These are phyloP conservation scores for Trypanosoma platydactyli DNA, from an alignment of 208 protist species.

Conservation along the genomic window DNA sequence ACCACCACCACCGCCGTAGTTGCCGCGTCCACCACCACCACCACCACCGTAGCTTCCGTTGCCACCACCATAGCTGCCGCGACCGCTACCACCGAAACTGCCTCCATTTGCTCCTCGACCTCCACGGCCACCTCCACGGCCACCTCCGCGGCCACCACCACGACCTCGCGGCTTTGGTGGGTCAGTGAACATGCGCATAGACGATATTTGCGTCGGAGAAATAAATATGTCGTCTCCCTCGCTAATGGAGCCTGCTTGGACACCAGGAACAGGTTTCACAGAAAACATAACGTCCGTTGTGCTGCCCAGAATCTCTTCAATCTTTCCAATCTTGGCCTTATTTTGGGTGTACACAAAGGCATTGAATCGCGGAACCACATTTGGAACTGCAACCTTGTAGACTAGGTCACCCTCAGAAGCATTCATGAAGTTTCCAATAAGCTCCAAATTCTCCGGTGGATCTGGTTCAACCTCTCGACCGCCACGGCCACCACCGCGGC, in stretches of 20 bases:
- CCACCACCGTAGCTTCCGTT: slow-evolving; percentile 36
- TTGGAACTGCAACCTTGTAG: slow-evolving; percentile 67
- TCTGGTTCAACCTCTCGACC: slow-evolving; percentile 76
- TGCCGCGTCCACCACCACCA: slow-evolving; percentile 26
- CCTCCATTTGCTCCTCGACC: slow-evolving; percentile 32
- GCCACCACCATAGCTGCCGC: slow-evolving; percentile 32
- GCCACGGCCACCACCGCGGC: slow-evolving; percentile 42
- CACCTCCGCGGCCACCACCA: slow-evolving; percentile 68
- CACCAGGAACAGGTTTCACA: slow-evolving; percentile 83
- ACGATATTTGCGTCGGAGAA: slow-evolving; percentile 83
- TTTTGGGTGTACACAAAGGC: slow-evolving; percentile 92
- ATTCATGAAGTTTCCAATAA: slow-evolving; percentile 84
- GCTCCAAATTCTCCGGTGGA: slow-evolving; percentile 82
- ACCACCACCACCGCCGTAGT: slow-evolving; percentile 28
- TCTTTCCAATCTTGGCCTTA: slow-evolving; percentile 93
- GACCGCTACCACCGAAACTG: slow-evolving; percentile 7
- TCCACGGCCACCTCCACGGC: slow-evolving; percentile 14
- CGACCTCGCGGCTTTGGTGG: slow-evolving; percentile 84
- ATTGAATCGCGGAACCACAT: slow-evolving; percentile 87
- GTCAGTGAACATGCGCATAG: slow-evolving; percentile 84
- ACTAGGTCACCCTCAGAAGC: slow-evolving; percentile 89
- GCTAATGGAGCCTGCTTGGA: slow-evolving; percentile 80
- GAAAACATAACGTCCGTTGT: slow-evolving; percentile 91
- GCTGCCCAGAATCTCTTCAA: slow-evolving; percentile 90
- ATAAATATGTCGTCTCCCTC: slow-evolving; percentile 88